Evolutionary conservation across 2,329 filamentous ascomycete genomes (phyloP), one percentile per base, ranked within the genome.

Genomic region (Colletotrichum lini): DNA sequence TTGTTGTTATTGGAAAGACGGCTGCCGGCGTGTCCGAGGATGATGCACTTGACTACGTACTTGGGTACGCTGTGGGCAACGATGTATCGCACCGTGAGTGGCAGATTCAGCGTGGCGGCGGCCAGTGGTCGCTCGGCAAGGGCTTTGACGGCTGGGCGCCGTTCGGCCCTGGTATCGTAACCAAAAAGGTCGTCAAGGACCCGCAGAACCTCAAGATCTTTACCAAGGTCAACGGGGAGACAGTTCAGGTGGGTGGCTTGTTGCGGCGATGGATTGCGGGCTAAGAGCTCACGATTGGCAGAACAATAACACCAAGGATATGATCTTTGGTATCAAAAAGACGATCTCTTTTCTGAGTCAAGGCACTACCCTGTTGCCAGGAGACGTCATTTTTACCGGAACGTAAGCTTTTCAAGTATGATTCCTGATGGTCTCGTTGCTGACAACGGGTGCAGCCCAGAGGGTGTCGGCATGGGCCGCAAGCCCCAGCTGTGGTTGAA

Each of bases 31-130:
- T 95, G 15, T 80, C 89, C 1, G 91, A 93, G 80, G 84, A 84
- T 1, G 80, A 88, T 26, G 93, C 93, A 0, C 83, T 95, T n/a
- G 83, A 91, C 63, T 91, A 93, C 76, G 91, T 95, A 3, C 84
- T 94, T 2, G 93, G 93, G 6, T 95, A 95, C 78, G 86, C 90
- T 2, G 88, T 93, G 44, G 92, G 93, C 65, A 93, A 96, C 80
- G 93, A 96, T 79, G 88, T 96, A n/a, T 94, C 91, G 13, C 92
- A 94, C 81, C 89, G 93, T 50, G 92, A 94, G 74, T 95, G 92
- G 91, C 92, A 94, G 81, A 80, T 93, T 72, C 88, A 90, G 79
- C 87, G 85, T 50, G 91, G 91, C 18, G 90, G 90, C 18, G 87
- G 91, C 1, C 92, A 94, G 81, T 94, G 92, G 91, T 88, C 86